phyloP scores from a whole-genome alignment of 257 asterid genomes.

The Verbena officinalis region DNA sequence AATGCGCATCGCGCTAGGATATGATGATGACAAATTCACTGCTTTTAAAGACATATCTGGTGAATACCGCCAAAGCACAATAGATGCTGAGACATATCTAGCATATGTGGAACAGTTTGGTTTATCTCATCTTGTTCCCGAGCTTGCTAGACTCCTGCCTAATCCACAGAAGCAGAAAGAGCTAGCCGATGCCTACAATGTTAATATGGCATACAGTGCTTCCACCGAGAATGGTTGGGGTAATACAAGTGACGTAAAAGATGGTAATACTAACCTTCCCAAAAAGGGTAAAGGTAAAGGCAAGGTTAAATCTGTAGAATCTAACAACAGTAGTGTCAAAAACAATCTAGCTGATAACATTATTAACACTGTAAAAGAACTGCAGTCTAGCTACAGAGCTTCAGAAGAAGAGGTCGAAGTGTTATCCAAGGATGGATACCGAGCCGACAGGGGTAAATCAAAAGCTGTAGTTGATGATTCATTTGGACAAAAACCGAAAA shows the following conservation, averaged over 20 bases:
- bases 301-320: constrained; percentile 56
- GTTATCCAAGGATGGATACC: constrained; percentile 85
- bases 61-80: constrained; percentile 70
- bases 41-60: constrained; percentile 79
- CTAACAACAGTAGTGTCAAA: constrained; percentile 42
- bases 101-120: constrained; percentile 80
- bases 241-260: constrained; percentile 42
- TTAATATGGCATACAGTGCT: constrained; percentile 39
- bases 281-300: constrained; percentile 67
- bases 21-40: constrained; percentile 68
- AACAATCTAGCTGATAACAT: constrained; percentile 55
- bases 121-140: constrained; percentile 84
- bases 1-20: constrained; percentile 71
- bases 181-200: constrained; percentile 73
- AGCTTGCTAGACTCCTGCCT: constrained; percentile 84
- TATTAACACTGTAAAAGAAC: constrained; percentile 55
- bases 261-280: constrained; percentile 38
- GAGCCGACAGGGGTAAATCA: constrained; percentile 59
- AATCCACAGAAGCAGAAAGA: constrained; percentile 79
- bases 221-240: constrained; percentile 42
- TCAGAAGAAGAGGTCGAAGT: constrained; percentile 72
- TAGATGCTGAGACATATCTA: constrained; percentile 77
- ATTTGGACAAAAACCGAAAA: constrained; percentile 35
- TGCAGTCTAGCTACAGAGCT: constrained; percentile 59
- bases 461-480: constrained; percentile 43